Base-by-base conservation (phyloP, 352 stramenopile genomes). In the Phytophthora citrophthora region DNA sequence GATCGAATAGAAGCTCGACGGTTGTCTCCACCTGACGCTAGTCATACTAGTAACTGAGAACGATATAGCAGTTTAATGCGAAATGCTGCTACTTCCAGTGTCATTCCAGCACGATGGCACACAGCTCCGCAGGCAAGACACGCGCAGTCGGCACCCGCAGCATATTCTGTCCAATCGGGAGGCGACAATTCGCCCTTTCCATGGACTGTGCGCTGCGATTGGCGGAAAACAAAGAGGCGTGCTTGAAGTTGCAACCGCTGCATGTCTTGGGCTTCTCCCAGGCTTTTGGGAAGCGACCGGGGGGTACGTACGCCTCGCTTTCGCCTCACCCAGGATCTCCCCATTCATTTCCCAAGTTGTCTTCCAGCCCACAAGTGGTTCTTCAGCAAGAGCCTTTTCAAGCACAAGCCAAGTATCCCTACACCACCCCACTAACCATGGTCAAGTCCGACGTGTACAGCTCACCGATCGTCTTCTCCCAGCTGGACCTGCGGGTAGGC, bases 391-490 rank as follows among this genome's bases (percentile, higher is more conserved):
- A 58, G 45, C 18, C 45, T 23, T 16, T 55, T 32, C 43, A 31
- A 49, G 27, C 26, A 13, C 27, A 57, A 54, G 10, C 38, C 49
- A 60, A 66, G 31, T 24, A 31, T 27, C 10, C 24, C 9, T 29
- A n/a, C 32, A 59, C 13, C 29, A 20, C 16, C n/a, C 18, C 18
- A 20, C 7, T n/a, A 13, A 65, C 20, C 40, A 91, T 91, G 80
- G 83, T 86, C 72, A 91, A 91, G 72, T 87, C 74, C 26, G 83
- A 91, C 70, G 80, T 91, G 54, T 90, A 90, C 72, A 83, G 68
- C 49, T 90, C 83, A 20, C 83, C 83, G 10, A 89, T 90, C 57
- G 72, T 89, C 31, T 92, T 90, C 59, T 68, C 73, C 20, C 78
- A 89, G 57, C 49, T 89, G 61, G 83, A 92, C 60, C 29, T 92